Base-by-base conservation (phyloP, 352 stramenopile species). In the Blastocystis sp. region DNA sequence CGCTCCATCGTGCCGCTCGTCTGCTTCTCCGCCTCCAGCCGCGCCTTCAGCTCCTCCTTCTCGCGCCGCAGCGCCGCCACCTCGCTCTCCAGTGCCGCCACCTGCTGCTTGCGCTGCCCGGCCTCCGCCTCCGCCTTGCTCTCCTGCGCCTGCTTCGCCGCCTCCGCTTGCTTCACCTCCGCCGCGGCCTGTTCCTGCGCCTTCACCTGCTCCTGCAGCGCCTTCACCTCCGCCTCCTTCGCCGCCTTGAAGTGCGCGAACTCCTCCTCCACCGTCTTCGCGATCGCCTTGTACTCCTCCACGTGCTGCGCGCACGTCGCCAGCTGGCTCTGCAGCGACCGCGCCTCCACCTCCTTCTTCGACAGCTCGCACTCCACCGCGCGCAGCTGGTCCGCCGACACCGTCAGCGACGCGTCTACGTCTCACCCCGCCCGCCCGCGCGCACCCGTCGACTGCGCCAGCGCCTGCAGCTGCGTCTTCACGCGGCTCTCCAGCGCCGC, bases 311-410 rank as follows among this genome's bases (percentile, higher is more conserved):
- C 19, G 14, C 23, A 34, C 21, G n/a, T 43, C 41, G 34, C 74
- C 74, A 84, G 53, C 74, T 69, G 34, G 4, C 52, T 38, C 9
- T 62, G 19, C 41, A 38, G 5, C 23, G 48, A 53, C 28, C 34
- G 38, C 52, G 69, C 38, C n/a, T 84, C 74, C 10, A 38, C 60
- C 34, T 62, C 60, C 34, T 41, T 53, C 41, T 84, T 84, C 5
- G 74, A 43, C 45, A 84, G 74, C 74, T 84, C 52, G 1, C 74
- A 23, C 53, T 84, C 74, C 41, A 67, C 14, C 52, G 65, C 34
- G 21, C 53, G 74, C n/a, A 84, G 74, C 43, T 84, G 52, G n/a
- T 84, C 74, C 38, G 69, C 2, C 11, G 74, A 70, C 21, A 84
- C 74, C 17, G 53, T 67, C 5, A 84, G 74, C 41, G 53, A 45